phyloP scores from a whole-genome alignment of 2,329 filamentous ascomycete species.

The Colletotrichum euphorbiae region DNA sequence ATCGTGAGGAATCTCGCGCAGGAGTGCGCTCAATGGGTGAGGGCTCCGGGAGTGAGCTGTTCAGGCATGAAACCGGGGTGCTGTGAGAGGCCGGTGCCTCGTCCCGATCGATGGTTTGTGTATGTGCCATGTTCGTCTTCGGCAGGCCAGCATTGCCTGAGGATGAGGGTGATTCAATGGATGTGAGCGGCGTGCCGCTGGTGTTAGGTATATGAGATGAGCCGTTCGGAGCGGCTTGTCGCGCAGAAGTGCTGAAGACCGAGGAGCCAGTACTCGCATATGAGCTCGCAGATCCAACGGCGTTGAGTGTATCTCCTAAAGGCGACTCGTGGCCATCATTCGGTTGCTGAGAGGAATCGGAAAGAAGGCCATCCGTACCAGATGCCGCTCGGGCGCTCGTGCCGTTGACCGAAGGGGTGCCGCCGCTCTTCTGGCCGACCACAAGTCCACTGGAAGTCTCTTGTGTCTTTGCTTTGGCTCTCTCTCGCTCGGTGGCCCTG shows the following conservation, averaged over 20 bases:
- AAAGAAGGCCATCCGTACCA: constrained; percentile 41
- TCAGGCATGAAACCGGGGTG: constrained; percentile 45
- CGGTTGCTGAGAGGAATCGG: constrained; percentile 52
- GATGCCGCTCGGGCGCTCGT: constrained; percentile 27
- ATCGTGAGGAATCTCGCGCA: constrained; percentile 67
- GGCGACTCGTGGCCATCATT: constrained; percentile 69
- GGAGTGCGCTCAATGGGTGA: constrained; percentile 57
- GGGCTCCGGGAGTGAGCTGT: constrained; percentile 49
- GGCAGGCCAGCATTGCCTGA: constrained; percentile 60
- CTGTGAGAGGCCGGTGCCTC: constrained; percentile 45
- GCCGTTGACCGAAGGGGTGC: constrained; percentile 40
- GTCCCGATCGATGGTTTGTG: constrained; percentile 57
- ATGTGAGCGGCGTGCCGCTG: constrained; percentile 63
- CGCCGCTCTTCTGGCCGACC: constrained; percentile 44
- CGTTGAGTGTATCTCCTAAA: constrained; percentile 75
- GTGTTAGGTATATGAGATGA: constrained; percentile 57
- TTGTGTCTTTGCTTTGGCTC: constrained; percentile 63
- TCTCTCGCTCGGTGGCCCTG: constrained; percentile 71
- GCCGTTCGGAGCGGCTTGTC: constrained; percentile 54
- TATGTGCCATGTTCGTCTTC: constrained; percentile 67
- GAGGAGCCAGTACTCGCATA: constrained; percentile 78
- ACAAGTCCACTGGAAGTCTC: constrained; percentile 44
- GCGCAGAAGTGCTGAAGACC: constrained; percentile 69
- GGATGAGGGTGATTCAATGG: constrained; percentile 63
- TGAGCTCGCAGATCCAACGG: constrained; percentile 78